Evolutionary conservation across 495 filamentous ascomycete species (phyloP).

Genomic region (Hyaloscypha variabilis): DNA sequence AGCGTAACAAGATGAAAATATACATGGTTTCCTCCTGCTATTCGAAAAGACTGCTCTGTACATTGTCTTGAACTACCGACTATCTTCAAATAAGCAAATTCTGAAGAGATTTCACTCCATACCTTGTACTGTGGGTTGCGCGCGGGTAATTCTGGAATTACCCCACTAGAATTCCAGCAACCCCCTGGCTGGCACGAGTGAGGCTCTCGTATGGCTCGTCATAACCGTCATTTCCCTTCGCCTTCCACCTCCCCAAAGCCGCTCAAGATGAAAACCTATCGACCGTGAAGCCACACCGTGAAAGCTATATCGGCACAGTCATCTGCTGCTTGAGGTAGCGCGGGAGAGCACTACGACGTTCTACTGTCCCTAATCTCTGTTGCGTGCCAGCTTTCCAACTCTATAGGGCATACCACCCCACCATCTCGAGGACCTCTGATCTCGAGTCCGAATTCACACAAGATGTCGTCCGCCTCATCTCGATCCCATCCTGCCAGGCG

Average conservation of each 20-base stretch:
- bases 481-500: slow-evolving; percentile 44
- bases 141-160: background rate
- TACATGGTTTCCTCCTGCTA: too few relatives aligned
- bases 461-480: slow-evolving; percentile 48
- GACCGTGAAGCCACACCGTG: slow-evolving; percentile 11
- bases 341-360: background rate
- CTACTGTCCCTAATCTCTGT: background rate
- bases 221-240: background rate
- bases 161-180: background rate
- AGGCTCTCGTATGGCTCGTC: background rate
- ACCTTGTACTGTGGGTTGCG: background rate
- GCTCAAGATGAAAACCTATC: background rate
- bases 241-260: background rate
- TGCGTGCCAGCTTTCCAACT: background rate
- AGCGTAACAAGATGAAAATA: too few relatives aligned
- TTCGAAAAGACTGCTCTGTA: too few relatives aligned
- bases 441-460: slow-evolving; percentile 1
- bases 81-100: background rate
- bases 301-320: background rate
- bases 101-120: background rate
- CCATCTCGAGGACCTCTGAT: background rate
- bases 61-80: background rate
- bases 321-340: slow-evolving; percentile 3
- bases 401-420: background rate
- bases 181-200: background rate